These are phyloP conservation scores for Simplicillium aogashimaense DNA, from an alignment of 2,329 filamentous ascomycete species.

Conservation along the genomic window DNA sequence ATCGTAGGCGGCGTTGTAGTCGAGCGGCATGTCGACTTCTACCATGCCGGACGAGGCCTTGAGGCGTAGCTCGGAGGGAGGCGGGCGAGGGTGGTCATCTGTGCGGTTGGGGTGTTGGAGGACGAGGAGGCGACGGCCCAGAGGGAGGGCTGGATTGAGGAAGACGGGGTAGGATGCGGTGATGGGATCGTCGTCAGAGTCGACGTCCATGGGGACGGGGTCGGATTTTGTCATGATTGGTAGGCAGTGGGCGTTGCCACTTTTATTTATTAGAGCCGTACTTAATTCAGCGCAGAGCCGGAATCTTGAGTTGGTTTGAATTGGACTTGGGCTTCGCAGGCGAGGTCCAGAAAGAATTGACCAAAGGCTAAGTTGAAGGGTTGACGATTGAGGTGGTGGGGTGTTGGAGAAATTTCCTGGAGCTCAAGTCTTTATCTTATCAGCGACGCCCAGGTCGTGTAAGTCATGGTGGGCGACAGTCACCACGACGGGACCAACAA, in stretches of 20 bases:
- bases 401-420: too few relatives aligned
- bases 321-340: too few relatives aligned
- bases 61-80: slow-evolving; percentile 66
- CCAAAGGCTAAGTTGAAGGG: too few relatives aligned
- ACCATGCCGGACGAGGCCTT: slow-evolving; percentile 77
- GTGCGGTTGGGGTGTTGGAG: slow-evolving; percentile 82
- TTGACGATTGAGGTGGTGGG: too few relatives aligned
- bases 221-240: slow-evolving; percentile 8
- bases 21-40: slow-evolving; percentile 84
- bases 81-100: slow-evolving; percentile 35
- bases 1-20: slow-evolving; percentile 67
- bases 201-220: slow-evolving; percentile 14
- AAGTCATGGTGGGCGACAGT: too few relatives aligned
- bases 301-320: too few relatives aligned
- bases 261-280: background rate
- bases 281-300: too few relatives aligned
- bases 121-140: slow-evolving; percentile 60
- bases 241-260: background rate
- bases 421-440: too few relatives aligned
- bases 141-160: slow-evolving; percentile 63
- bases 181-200: slow-evolving; percentile 52
- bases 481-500: too few relatives aligned
- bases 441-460: too few relatives aligned
- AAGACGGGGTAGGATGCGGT: slow-evolving; percentile 73
- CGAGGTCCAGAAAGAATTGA: too few relatives aligned